Evolutionary conservation across 768 basidiomycete species (phyloP), one percentile per base, ranked within the genome.

Genomic region (Amylocystis lapponica): DNA sequence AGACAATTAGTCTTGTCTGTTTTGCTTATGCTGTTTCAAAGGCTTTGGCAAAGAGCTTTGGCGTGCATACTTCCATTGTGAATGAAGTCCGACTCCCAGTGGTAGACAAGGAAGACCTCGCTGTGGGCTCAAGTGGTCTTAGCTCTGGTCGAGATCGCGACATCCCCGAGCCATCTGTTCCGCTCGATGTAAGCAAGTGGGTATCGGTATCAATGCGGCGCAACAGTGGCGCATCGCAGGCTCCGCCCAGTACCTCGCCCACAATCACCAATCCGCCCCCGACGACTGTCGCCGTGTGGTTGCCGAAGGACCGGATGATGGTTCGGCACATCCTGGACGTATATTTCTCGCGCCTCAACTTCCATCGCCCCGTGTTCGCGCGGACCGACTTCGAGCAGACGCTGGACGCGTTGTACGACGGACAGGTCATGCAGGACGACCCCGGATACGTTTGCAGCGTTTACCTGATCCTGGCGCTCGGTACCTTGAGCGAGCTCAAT

Each of bases 401-500:
- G 12, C 63, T 91, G 41, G 67, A 76, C 33, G 72, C 76, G 20
- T 70, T 88, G n/a, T 92, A 91, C 55, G 73, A 79, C 0, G 72
- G 71, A 36, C 61, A 67, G 6, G 62, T 65, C 8, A 50, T 71
- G 2, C 72, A 77, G 19, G 69, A 78, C 49, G 88, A 91, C 56
- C 83, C 86, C 11, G 89, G 89, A 16, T 86, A 78, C 61, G 55
- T 92, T 4, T 90, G 85, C 63, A 79, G 81, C 59, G 59, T 85
- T 45, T 90, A 91, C 58, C 68, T 91, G 21, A 66, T 91, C 30
- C 64, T 91, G 39, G 88, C 86, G 0, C 73, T 92, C 1, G 88
- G 88, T 3, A 89, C 89, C 2, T 70, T 91, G 50, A 83, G 81
- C 64, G 86, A 90, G 53, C 72, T 89, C 51, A 89, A 87, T 55